Evolutionary conservation across 2,329 filamentous ascomycete genomes (phyloP), one percentile per base, ranked within the genome.

Genomic region (Xylaria polymorpha): DNA sequence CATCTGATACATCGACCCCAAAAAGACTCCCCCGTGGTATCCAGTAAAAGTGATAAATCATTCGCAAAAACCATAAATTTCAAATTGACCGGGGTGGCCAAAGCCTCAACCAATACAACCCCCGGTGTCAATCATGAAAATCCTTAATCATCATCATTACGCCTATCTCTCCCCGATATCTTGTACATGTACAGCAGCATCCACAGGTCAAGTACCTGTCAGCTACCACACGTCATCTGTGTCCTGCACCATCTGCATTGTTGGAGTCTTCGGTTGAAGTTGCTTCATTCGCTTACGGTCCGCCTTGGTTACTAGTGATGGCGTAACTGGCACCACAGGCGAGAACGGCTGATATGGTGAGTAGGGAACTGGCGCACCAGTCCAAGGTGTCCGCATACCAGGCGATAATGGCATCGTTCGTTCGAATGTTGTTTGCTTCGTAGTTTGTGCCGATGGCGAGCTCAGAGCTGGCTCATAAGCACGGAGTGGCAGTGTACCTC

Each of bases 261-360:
- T 87, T 4, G 89, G 89, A 60, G 87, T 90, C 82, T 89, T 88
- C 67, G 87, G 88, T 73, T 89, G 85, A 77, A 89, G 80, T 77
- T 85, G 88, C 83, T 84, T 88, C 85, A 89, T 90, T 77, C 86
- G 84, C 85, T 91, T 93, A 35, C 91, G 82, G 76, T 94, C 92
- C 70, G 88, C 87, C 79, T 85, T 88, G 29, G 89, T 93, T 18
- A 93, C 89, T 56, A 95, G 81, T 22, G 88, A 88, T n/a, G 92
- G 92, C 37, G 92, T 94, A 58, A 94, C 88, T 1, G 92, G 92
- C 60, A 94, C 86, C 57, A 92, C 84, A 1, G 92, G 91, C 7
- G 90, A 92, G 77, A 90, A 92, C 0, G 92, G 92, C 83, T 94
- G 92, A 74, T 94, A 95, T 0, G 92, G 91, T 64, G 88, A 89